These are phyloP conservation scores for Gracilaria gracilis DNA, from an alignment of 23 red algal genomes.

Conservation along the genomic window DNA sequence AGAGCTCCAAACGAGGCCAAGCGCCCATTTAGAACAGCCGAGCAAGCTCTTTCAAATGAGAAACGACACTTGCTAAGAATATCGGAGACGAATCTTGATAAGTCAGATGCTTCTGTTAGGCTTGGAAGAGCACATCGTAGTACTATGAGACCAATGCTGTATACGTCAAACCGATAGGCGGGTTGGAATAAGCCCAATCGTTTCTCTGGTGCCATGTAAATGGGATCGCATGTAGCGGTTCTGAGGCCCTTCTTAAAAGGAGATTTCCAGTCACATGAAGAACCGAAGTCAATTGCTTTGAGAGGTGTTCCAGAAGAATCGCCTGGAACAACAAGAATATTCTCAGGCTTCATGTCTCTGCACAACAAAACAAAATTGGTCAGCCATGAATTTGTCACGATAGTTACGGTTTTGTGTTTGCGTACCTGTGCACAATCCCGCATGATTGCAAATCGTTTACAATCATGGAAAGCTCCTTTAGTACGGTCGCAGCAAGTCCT, in stretches of 20 bases:
- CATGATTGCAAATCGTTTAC: conserved; percentile 54
- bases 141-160: conserved; percentile 86
- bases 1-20: not conserved
- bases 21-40: conserved; percentile 27
- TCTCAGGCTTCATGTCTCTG: conserved; percentile 90
- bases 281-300: conserved; percentile 88
- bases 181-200: conserved; percentile 66
- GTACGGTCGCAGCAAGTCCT: conserved; percentile 50
- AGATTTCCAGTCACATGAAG: conserved; percentile 78
- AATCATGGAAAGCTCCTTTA: conserved; percentile 44
- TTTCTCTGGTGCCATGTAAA: conserved; percentile 82
- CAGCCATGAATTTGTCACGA: not conserved
- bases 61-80: conserved; percentile 32
- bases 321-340: conserved; percentile 73
- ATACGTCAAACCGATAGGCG: conserved; percentile 87
- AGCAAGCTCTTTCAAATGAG: conserved; percentile 40
- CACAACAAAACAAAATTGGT: not conserved
- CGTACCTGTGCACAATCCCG: conserved; percentile 88
- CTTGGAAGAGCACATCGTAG: conserved; percentile 69
- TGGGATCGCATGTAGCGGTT: conserved; percentile 79
- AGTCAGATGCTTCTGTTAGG: conserved; percentile 31
- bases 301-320: conserved; percentile 35
- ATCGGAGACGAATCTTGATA: conserved; percentile 52
- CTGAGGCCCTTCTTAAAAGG: conserved; percentile 76
- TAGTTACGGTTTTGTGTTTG: not conserved